Evolutionary conservation across 2,329 filamentous ascomycete genomes (phyloP), one percentile per base, ranked within the genome.

Genomic region (Cercospora citrullina): DNA sequence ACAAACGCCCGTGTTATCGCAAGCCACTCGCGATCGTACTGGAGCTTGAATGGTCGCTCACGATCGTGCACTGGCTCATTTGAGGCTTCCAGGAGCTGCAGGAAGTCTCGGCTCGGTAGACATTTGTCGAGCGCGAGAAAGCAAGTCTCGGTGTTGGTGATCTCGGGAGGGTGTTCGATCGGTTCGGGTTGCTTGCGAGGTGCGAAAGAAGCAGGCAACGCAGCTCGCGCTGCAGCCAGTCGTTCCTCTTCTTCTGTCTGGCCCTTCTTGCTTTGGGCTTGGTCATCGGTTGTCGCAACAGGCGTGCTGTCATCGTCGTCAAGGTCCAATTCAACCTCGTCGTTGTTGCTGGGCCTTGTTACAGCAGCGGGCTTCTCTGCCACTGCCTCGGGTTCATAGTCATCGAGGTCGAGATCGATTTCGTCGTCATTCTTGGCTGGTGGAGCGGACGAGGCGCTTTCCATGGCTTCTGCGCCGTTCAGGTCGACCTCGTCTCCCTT

Each of bases 51-150:
- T 0, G 88, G 88, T 60, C 81, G 51, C 26, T 77, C 69, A 6
- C 64, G 60, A 4, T 73, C 68, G 4, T 71, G 71, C 10, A 74
- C 71, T n/a, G 77, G 71, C 51, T 85, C 75, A 3, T 88, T 83
- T 2, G 81, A 76, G 18, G 94, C 82, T 33, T 91, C 86, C 36
- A 91, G 82, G 2, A 98, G 83, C 73, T 98, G 93, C 2, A 99
- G 84, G 76, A 94, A 98, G 68, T 93, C 87, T 14, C 91, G 88
- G 18, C 89, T 86, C 0, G 91, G 90, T 51, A 94, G 85, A 75
- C 93, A 96, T 79, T 99, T 99, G 80, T 97, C 94, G 2, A 99
- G 84, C 0, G 95, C 91, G 10, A 99, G 85, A 79, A 99, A 99
- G 12, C 89, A 85, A 2, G 94, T 96, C 4, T 85, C 84, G 21